These are phyloP conservation scores for Leptosphaerulina australis DNA, from an alignment of 2,329 filamentous ascomycete species.

Conservation along the genomic window DNA sequence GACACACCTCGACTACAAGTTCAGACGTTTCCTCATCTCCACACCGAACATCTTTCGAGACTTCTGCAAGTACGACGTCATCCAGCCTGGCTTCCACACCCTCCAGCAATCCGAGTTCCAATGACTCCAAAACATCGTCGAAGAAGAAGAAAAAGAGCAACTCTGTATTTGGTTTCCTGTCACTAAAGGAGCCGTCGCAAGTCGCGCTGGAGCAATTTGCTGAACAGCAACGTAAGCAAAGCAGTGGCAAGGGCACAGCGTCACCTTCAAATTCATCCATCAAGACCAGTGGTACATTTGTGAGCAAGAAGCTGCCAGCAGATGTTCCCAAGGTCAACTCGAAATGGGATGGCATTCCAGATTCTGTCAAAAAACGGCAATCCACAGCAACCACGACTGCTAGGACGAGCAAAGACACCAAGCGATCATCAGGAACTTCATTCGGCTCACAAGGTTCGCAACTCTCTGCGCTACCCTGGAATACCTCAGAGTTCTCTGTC, in stretches of 20 bases:
- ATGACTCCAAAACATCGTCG: slow-evolving; percentile 36
- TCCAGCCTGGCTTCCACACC: slow-evolving; percentile 42
- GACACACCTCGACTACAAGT: slow-evolving; percentile 12
- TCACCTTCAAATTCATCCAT: slow-evolving; percentile 20
- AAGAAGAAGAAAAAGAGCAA: slow-evolving; percentile 45
- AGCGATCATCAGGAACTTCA: slow-evolving; percentile 26
- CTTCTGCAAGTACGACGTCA: slow-evolving; percentile 31
- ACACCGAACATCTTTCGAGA: slow-evolving; percentile 25
- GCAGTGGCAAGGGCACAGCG: slow-evolving; percentile 31
- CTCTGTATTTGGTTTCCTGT: slow-evolving; percentile 54
- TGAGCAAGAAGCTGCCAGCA: slow-evolving; percentile 54
- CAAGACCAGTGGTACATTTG: slow-evolving; percentile 29
- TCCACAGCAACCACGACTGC: slow-evolving; percentile 17
- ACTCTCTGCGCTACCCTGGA: slow-evolving; percentile 14
- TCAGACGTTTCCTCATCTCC: slow-evolving; percentile 10
- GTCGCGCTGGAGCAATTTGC: slow-evolving; percentile 55
- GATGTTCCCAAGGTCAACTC: slow-evolving; percentile 60
- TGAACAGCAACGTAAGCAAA: slow-evolving; percentile 51
- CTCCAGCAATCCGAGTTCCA: slow-evolving; percentile 34
- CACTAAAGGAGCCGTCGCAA: slow-evolving; percentile 57
- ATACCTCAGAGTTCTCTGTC: slow-evolving; percentile 31
- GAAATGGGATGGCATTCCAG: slow-evolving; percentile 61
- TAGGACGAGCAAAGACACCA: slow-evolving; percentile 21
- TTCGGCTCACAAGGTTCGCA: slow-evolving; percentile 21
- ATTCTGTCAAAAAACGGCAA: slow-evolving; percentile 42